Evolutionary conservation across 345 rosid genomes (phyloP), one percentile per base, ranked within the genome.

Genomic region (Syzygium aromaticum): DNA sequence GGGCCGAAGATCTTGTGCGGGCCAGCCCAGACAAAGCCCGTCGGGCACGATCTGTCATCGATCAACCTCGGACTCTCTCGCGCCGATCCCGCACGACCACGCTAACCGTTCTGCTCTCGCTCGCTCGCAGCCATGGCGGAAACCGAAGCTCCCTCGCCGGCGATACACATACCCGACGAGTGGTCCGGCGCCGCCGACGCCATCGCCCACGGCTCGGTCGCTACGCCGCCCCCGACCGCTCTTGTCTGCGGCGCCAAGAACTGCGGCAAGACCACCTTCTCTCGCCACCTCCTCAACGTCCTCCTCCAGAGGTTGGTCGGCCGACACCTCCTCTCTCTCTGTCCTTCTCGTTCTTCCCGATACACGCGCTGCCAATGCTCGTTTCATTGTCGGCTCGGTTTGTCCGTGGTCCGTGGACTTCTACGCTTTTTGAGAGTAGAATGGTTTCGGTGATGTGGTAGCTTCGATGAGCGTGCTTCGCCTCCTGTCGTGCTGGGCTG

Each of bases 221-320:
- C 95, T 84, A 88, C 92, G 38, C 91, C 90, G 12, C 94, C 97
- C 80, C 94, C 94, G 57, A 27, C 93, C 77, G 91, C 93, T 54
- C 89, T 96, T 17, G 84, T 96, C 19, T 97, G 99, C 33, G 98
- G 99, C 57, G 92, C 98, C 85, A 95, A 93, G 88, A 95, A 95
- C 94, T 91, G 93, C 85, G 99, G 99, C 89, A 95, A 95, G 87
- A 91, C 96, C 87, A 96, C 98, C 33, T 98, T 98, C 91, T 98
- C 99, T 21, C 98, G 99, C 85, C 87, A 90, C 89, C 96, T 98
- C 84, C 93, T 98, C 84, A 92, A 94, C 88, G 86, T 89, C 89
- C 99, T 98, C 85, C 98, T 95, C 84, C 93, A 88, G 84, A 98
- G 98, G 98, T 84, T 49, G 97, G 98, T 84, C 54, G 22, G 5